Base-by-base conservation (phyloP, 139 green algal genomes). In the Picochlorum costavermella region DNA sequence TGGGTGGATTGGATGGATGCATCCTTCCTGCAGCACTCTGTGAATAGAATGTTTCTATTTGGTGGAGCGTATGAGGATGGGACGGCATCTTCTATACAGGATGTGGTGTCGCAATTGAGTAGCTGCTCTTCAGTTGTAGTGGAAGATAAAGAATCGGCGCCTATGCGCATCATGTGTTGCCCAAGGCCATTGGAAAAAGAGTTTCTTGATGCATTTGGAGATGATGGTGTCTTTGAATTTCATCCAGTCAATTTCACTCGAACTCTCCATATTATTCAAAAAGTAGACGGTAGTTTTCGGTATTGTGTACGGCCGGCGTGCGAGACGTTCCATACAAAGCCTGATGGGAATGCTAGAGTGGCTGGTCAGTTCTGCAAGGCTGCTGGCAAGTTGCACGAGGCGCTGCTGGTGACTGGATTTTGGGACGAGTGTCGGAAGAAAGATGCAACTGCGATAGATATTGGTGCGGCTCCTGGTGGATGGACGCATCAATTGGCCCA, bases 391-490 rank as follows among this genome's bases (percentile, higher is more conserved):
- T 37, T 70, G 14, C 9, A 11, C 9, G 64, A 70, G 30, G 50
- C 50, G 6, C 28, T 70, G 3, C 28, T 31, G 26, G 31, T 49
- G 26, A 29, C 49, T 30, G 50, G 30, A 5, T 60, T 51, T 31
- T 17, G 10, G 23, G 50, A 55, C 1, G 28, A 23, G 25, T 23
- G 26, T 25, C 33, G 33, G 3, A 40, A 13, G 33, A 40, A 11
- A 8, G 63, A 29, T 31, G 64, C 16, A 17, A 0, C 9, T 61
- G 66, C 56, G 5, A 33, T 72, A 13, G 56, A 72, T 61, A 57
- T 60, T n/a, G 66, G 66, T 43, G 66, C 66, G 9, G 66, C 66
- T n/a, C 66, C 66, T n/a, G 66, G 66, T 28, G 66, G 66, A 10
- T 72, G 66, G 66, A 72, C 66, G 4, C 29, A 40, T 10, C 4